Evolutionary conservation across 192 early-diverging fungal species (phyloP).

Genomic region (Coemansia sp.): DNA sequence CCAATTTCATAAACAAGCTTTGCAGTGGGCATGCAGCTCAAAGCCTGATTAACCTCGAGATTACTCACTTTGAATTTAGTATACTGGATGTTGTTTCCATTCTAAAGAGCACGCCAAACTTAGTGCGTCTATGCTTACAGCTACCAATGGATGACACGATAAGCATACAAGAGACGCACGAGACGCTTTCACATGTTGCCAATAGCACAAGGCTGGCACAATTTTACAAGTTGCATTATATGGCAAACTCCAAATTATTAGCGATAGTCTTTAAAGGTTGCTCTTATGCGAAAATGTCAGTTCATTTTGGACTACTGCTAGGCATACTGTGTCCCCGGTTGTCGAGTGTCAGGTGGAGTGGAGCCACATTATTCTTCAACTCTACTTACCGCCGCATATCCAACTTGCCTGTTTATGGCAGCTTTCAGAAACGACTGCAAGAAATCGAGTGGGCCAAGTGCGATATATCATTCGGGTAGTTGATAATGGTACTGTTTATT

Average conservation of each 20-base stretch:
- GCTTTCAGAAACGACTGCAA: neutral
- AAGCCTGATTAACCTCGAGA: neutral
- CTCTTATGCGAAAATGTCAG: neutral
- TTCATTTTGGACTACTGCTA: neutral
- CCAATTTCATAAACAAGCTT: neutral
- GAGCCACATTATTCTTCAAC: neutral
- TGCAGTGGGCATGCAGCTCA: neutral
- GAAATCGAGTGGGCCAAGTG: neutral
- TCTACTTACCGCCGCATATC: neutral
- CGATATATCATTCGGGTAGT: neutral
- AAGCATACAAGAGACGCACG: neutral
- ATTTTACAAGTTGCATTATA: neutral
- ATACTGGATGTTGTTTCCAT: neutral
- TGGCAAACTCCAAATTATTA: neutral
- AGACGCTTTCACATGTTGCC: neutral
- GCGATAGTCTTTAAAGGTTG: neutral
- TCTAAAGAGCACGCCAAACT: neutral
- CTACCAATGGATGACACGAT: neutral
- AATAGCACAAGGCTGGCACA: neutral
- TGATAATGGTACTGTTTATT: too few relatives aligned
- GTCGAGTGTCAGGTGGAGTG: neutral
- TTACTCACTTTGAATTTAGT: neutral
- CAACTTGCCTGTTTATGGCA: neutral
- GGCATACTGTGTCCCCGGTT: neutral
- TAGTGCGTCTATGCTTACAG: neutral